Conservation (phyloP, 179 eudicot species). For the Pouteria campechiana region DNA sequence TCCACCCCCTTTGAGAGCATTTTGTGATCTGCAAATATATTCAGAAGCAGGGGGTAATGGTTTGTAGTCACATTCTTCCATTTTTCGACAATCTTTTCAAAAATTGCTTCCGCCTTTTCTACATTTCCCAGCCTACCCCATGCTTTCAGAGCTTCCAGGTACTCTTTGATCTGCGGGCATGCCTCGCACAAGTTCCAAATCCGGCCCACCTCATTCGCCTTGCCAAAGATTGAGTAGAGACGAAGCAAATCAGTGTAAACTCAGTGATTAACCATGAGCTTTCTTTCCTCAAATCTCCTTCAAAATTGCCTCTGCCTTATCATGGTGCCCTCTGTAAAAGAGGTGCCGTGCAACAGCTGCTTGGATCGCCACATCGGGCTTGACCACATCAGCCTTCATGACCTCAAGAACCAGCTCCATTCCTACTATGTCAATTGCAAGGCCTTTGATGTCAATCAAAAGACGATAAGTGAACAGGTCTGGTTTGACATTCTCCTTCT, state of each 20-base stretch:
- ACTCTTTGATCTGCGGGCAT: constrained; percentile 29
- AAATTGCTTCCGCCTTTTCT: constrained; percentile 67
- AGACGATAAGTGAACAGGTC: constrained; percentile 49
- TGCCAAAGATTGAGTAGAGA: constrained; percentile 61
- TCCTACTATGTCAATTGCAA: constrained; percentile 47
- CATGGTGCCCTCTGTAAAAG: constrained; percentile 42
- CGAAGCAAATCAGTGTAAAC: constrained; percentile 36
- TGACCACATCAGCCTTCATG: constrained; percentile 70
- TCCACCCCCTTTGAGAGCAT: constrained; percentile 71
- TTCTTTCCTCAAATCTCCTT: constrained; percentile 61
- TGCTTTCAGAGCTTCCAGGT: constrained; percentile 54
- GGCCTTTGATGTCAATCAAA: constrained; percentile 74
- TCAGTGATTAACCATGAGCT: constrained; percentile 18
- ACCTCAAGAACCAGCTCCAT: constrained; percentile 80
- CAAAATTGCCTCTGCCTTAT: constrained; percentile 55
- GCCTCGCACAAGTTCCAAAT: constrained; percentile 54
- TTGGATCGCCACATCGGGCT: constrained; percentile 23
- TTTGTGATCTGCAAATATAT: constrained; percentile 64
- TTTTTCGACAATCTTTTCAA: constrained; percentile 24
- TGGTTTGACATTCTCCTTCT: constrained; percentile 69
- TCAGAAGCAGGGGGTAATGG: constrained; percentile 41
- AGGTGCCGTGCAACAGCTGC: constrained; percentile 53
- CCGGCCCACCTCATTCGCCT: constrained; percentile 53
- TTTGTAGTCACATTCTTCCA: constrained; percentile 24
- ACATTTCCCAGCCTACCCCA: constrained; percentile 61